These are phyloP conservation scores for Tricholoma furcatifolium DNA, from an alignment of 768 basidiomycete genomes.

Conservation along the genomic window DNA sequence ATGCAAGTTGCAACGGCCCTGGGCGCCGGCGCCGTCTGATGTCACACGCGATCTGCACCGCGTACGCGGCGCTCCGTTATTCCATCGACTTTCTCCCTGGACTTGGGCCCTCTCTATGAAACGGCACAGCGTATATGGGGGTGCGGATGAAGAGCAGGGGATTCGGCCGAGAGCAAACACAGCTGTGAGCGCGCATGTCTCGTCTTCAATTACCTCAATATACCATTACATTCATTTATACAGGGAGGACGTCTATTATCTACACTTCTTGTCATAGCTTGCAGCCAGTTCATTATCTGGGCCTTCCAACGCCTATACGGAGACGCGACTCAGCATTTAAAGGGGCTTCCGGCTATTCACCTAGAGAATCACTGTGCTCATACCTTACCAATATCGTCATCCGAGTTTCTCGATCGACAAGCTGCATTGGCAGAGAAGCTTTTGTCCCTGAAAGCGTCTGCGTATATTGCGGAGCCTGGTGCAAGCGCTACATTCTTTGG, in stretches of 20 bases:
- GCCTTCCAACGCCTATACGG: background rate
- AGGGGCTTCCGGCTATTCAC: background rate
- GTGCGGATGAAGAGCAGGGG: background rate
- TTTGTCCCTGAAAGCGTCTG: conserved; percentile 49
- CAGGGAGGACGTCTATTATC: background rate
- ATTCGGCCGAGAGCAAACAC: background rate
- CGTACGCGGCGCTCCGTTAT: background rate
- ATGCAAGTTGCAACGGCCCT: too few relatives aligned
- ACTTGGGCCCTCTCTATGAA: background rate
- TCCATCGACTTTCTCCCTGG: background rate
- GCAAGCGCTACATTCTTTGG: conserved; percentile 69
- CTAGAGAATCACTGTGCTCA: conserved; percentile 41
- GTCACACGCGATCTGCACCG: background rate
- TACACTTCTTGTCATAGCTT: background rate
- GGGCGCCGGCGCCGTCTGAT: too few relatives aligned
- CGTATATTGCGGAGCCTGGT: conserved; percentile 81
- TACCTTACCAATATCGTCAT: conserved; percentile 42
- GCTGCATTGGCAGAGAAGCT: conserved; percentile 49
- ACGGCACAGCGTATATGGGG: background rate
- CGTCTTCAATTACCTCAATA: too few relatives aligned
- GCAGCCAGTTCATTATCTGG: background rate
- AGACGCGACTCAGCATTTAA: background rate
- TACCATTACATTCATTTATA: too few relatives aligned
- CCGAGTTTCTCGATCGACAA: conserved; percentile 56
- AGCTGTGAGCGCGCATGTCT: background rate